Evolutionary conservation across 176 grass and related monocot genomes (phyloP).

Genomic region (Cenchrus fungigraminus): DNA sequence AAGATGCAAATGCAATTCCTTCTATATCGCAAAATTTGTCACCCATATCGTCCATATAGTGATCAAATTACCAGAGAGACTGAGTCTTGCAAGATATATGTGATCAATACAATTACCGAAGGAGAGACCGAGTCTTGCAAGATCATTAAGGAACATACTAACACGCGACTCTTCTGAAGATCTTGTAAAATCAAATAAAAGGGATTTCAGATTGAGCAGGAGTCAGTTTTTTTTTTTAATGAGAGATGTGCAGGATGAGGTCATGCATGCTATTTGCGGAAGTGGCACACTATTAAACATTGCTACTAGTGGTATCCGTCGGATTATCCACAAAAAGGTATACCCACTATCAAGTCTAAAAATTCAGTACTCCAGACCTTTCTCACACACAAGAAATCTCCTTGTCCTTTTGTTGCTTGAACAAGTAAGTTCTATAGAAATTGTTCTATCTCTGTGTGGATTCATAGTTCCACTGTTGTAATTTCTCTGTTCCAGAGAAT

Average conservation of each 20-base stretch:
- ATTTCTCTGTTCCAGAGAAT: background rate
- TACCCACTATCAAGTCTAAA: slow-evolving; percentile 38
- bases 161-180: background rate
- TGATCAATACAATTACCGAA: too few relatives aligned
- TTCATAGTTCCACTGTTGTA: background rate
- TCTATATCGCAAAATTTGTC: background rate
- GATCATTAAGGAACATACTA: background rate
- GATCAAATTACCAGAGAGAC: background rate
- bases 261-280: slow-evolving; percentile 26
- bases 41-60: background rate
- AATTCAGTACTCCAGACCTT: background rate
- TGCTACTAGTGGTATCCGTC: slow-evolving; percentile 45
- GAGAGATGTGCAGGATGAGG: slow-evolving; percentile 19
- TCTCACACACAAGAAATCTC: background rate
- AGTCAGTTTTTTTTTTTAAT: background rate
- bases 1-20: background rate
- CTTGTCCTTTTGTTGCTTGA: background rate
- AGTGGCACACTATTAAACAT: slow-evolving; percentile 30
- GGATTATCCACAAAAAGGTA: slow-evolving; percentile 29
- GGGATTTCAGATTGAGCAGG: background rate
- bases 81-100: background rate
- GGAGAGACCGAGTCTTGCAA: background rate
- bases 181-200: slow-evolving; percentile 2
- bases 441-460: background rate
- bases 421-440: background rate